Percentiles rank a stretch among this genome's conserved stretches.
Evolutionary conservation across 495 filamentous ascomycete species (phyloP).

Genomic region (Alectoria sarmentosa): DNA sequence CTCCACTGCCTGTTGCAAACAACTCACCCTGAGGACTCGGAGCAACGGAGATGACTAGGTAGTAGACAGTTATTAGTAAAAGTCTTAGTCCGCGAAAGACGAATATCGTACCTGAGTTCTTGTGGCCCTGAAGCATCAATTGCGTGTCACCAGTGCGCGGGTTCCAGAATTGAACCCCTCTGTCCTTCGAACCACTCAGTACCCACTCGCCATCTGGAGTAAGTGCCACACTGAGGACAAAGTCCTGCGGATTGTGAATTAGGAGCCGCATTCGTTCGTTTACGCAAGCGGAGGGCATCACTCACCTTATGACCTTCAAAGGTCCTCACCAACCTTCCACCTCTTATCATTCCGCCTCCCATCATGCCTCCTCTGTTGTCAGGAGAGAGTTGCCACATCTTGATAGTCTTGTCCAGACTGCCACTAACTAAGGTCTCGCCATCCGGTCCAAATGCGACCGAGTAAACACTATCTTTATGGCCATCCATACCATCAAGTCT

Average conservation of each 20-base stretch:
- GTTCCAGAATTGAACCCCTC: slow-evolving; percentile 92
- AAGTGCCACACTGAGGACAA: slow-evolving; percentile 81
- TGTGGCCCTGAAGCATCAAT: slow-evolving; percentile 89
- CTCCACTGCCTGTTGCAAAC: slow-evolving; percentile 84
- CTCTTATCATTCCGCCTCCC: slow-evolving; percentile 56
- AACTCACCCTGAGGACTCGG: slow-evolving; percentile 71
- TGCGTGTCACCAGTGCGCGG: slow-evolving; percentile 79
- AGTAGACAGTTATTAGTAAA: slow-evolving; percentile 2
- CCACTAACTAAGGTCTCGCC: slow-evolving; percentile 82
- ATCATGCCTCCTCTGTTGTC: slow-evolving; percentile 44
- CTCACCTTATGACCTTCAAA: slow-evolving; percentile 87
- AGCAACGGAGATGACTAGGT: slow-evolving; percentile 74
- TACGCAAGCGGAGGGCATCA: slow-evolving; percentile 17
- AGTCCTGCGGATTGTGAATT: slow-evolving; percentile 52
- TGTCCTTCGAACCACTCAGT: slow-evolving; percentile 83
- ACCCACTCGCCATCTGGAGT: slow-evolving; percentile 87
- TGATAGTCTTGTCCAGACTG: slow-evolving; percentile 89
- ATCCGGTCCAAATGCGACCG: slow-evolving; percentile 83
- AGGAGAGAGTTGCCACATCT: slow-evolving; percentile 85
- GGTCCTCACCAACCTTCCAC: slow-evolving; percentile 76
- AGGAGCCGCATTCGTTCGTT: slow-evolving; percentile 7
- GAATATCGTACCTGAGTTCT: slow-evolving; percentile 61
- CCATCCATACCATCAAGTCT: slow-evolving; percentile 74
- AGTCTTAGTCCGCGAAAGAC: neutral
- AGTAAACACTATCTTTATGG: slow-evolving; percentile 90